A percentile compares a stretch with the other conserved stretches of the same genome.
These are phyloP conservation scores for Cicer chorassanicum DNA, from an alignment of 306 rosid genomes.

Conservation along the genomic window DNA sequence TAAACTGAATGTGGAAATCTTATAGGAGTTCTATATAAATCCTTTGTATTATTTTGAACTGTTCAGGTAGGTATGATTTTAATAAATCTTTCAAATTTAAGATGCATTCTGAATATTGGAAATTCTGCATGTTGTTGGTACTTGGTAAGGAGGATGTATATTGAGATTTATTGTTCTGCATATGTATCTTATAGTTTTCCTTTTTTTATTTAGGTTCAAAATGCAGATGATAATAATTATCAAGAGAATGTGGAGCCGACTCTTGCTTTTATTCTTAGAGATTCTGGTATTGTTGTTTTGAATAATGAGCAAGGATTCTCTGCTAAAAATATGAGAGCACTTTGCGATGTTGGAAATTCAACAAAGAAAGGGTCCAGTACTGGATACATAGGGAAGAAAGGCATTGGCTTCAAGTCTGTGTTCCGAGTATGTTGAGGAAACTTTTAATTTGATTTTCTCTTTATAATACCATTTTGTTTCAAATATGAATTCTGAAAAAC, in stretches of 20 bases:
- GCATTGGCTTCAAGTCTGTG: slow-evolving; percentile 98
- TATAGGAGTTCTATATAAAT: slow-evolving; percentile 11
- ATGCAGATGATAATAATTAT: slow-evolving; percentile 94
- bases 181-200: slow-evolving; percentile 41
- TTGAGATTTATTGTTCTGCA: slow-evolving; percentile 33
- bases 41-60: slow-evolving; percentile 17
- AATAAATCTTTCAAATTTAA: slow-evolving; percentile 11
- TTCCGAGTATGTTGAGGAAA: slow-evolving; percentile 72
- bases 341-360: slow-evolving; percentile 96
- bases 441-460: slow-evolving; percentile 26
- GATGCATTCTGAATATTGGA: slow-evolving; percentile 24
- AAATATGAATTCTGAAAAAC: slow-evolving; percentile 15
- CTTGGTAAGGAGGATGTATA: slow-evolving; percentile 27
- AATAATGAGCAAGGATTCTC: slow-evolving; percentile 91
- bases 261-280: slow-evolving; percentile 80
- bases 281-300: slow-evolving; percentile 74
- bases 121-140: slow-evolving; percentile 20
- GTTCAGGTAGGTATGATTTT: slow-evolving; percentile 12
- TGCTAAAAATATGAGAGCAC: slow-evolving; percentile 84
- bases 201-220: slow-evolving; percentile 79
- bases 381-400: slow-evolving; percentile 96
- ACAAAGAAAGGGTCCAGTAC: slow-evolving; percentile 89
- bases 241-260: slow-evolving; percentile 82
- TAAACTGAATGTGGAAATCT: background rate
- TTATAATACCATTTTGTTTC: slow-evolving; percentile 7